Percentiles rank a stretch among this genome's conserved stretches.
Evolutionary conservation across 2,329 filamentous ascomycete species (phyloP).

Genomic region (Chaetomium sp.): DNA sequence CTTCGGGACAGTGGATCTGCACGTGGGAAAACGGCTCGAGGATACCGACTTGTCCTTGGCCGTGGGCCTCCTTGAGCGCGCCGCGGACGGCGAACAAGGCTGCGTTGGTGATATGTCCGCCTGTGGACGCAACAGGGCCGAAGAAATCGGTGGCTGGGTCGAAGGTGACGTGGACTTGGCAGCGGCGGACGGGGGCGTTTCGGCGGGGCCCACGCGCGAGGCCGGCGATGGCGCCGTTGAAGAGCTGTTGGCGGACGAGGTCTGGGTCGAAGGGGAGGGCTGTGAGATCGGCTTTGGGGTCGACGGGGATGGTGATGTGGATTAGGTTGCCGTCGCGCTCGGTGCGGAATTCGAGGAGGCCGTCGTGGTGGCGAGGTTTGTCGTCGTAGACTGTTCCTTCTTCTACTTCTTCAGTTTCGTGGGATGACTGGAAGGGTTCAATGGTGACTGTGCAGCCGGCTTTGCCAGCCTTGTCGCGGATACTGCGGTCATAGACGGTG

Average conservation of each 20-base stretch:
- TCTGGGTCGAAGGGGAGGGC: constrained; percentile 45
- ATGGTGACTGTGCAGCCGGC: constrained; percentile 67
- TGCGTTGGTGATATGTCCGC: constrained; percentile 61
- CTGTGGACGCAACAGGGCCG: constrained; percentile 58
- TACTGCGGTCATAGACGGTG: constrained; percentile 66
- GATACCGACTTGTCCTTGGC: constrained; percentile 52
- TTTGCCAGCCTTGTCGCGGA: constrained; percentile 73
- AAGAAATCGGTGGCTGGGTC: constrained; percentile 60
- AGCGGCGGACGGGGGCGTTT: constrained; percentile 72
- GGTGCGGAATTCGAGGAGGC: constrained; percentile 36
- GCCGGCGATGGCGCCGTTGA: constrained; percentile 76
- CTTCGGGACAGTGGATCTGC: constrained; percentile 78
- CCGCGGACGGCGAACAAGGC: constrained; percentile 57
- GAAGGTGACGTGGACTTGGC: constrained; percentile 63
- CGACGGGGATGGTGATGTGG: constrained; percentile 49
- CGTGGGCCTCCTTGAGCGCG: constrained; percentile 58
- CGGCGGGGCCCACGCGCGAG: constrained; percentile 78
- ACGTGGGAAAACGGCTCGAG: constrained; percentile 94
- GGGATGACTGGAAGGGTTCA: constrained; percentile 44
- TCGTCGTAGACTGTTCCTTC: too few relatives aligned
- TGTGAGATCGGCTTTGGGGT: constrained; percentile 34
- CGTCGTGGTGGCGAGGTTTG: constrained; percentile 31
- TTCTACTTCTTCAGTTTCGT: too few relatives aligned
- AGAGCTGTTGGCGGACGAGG: constrained; percentile 52
- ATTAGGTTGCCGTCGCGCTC: constrained; percentile 66